phyloP scores from a whole-genome alignment of 129 eudicot species.

The Saussurea involucrata region DNA sequence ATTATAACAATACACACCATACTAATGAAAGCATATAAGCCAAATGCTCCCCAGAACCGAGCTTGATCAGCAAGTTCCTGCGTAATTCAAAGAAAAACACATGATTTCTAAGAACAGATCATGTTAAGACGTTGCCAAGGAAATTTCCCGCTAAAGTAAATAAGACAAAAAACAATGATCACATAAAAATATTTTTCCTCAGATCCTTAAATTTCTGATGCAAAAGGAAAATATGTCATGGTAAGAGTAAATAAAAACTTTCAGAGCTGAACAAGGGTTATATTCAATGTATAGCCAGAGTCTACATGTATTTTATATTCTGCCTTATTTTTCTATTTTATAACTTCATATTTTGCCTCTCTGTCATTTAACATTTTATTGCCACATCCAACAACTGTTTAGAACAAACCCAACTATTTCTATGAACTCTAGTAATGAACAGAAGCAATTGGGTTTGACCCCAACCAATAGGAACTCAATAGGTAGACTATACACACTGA shows the following conservation, averaged over 20 bases:
- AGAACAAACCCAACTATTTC: not conserved
- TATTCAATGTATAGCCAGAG: not conserved
- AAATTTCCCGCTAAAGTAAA: not conserved
- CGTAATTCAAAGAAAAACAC: not conserved
- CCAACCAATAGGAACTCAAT: too few species aligned
- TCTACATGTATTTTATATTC: not conserved
- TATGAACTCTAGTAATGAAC: not conserved
- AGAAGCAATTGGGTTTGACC: too few species aligned
- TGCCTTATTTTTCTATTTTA: not conserved
- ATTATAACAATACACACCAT: constrained; percentile 49
- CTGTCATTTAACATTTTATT: not conserved
- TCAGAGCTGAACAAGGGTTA: not conserved
- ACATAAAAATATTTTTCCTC: not conserved
- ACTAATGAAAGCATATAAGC: constrained; percentile 66
- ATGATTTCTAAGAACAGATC: not conserved
- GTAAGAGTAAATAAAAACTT: not conserved
- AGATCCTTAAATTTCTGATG: not conserved
- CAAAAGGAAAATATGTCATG: not conserved
- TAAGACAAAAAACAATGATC: not conserved
- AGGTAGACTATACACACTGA: too few species aligned
- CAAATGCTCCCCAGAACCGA: constrained; percentile 97
- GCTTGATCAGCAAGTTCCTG: constrained; percentile 79
- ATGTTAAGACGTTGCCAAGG: not conserved
- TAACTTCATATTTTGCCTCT: not conserved
- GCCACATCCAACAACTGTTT: not conserved